Conservation (phyloP, 495 filamentous ascomycete genomes). For the Pseudoneurospora amorphoporcata region DNA sequence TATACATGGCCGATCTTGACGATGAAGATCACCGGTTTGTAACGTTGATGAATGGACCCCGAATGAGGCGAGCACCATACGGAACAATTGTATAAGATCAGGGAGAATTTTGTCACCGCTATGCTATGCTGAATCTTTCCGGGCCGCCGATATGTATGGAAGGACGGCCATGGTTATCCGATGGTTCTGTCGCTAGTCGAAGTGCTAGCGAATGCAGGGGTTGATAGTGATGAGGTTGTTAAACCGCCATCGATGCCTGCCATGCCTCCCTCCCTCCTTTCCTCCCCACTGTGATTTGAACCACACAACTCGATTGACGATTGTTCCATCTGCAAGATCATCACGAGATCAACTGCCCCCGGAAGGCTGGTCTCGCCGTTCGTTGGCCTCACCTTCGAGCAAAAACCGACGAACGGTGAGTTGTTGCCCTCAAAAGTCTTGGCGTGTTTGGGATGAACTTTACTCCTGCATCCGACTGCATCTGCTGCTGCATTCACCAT, state of each 20-base stretch:
- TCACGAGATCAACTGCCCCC: background rate
- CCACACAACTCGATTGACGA: background rate
- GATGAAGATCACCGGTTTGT: background rate
- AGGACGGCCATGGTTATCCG: background rate
- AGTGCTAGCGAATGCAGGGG: background rate
- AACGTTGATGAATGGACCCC: background rate
- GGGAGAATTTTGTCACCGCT: background rate
- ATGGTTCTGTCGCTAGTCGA: background rate
- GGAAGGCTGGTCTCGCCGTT: background rate
- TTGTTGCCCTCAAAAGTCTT: background rate
- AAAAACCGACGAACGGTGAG: background rate
- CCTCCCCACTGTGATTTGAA: background rate
- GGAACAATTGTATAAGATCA: no score
- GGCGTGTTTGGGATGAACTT: background rate
- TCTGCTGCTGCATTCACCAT: background rate
- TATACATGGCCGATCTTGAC: background rate
- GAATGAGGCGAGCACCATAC: background rate
- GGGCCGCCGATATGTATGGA: no score
- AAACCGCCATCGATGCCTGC: background rate
- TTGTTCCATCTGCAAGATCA: background rate
- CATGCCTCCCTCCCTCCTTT: no score
- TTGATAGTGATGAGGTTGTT: background rate
- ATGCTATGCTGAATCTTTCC: no score
- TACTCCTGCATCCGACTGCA: background rate
- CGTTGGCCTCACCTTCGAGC: background rate